Evolutionary conservation across 225 moss, liverwort and hornwort species (phyloP), one percentile per base, ranked within the genome.

Genomic region (Pleurozium schreberi): DNA sequence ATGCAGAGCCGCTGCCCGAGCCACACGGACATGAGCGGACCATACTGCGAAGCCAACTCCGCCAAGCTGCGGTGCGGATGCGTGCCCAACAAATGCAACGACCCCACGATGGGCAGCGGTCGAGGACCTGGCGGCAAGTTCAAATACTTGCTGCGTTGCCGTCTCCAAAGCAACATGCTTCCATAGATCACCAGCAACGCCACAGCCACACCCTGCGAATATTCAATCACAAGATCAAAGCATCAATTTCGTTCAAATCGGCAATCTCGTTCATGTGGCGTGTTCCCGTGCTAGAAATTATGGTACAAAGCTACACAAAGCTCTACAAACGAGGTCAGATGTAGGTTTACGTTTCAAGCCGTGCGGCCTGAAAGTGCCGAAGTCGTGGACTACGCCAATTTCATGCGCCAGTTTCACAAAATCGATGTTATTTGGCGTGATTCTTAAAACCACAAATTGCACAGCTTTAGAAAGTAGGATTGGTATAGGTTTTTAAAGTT

Each of bases 131-230:
- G 85, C 11, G 85, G 81, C 17, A 81, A 53, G 8, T 89, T 85
- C 1, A 0, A 0, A 33, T 16, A 23, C 65, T 2, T 1, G 2
- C 11, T 81, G 13, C 33, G 25, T 65, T 31, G 42, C 5, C 49
- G 17, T 49, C 81, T 66, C 66, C 45, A 55, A 4, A 86, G 18
- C 64, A 73, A 0, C 55, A 4, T 10, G 73, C 33, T 62, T 20
- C 11, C 25, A 21, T 3, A 40, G 40, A 89, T 68, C 25, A 80
- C 85, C 18, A 64, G 7, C 55, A 89, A 52, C 36, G 89, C 33
- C 17, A 85, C 62, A 0, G 42, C 86, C 57, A 81, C 86, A 1
- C 43, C 86, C 89, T 89, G 85, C 66, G 57, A 80, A 50, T 2
- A 30, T 19, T 31, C 11, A 18, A 18, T 45, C 45, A 11, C 4